Evolutionary conservation across 495 filamentous ascomycete genomes (phyloP), one percentile per base, ranked within the genome.

Genomic region (Annulohypoxylon maeteangense): DNA sequence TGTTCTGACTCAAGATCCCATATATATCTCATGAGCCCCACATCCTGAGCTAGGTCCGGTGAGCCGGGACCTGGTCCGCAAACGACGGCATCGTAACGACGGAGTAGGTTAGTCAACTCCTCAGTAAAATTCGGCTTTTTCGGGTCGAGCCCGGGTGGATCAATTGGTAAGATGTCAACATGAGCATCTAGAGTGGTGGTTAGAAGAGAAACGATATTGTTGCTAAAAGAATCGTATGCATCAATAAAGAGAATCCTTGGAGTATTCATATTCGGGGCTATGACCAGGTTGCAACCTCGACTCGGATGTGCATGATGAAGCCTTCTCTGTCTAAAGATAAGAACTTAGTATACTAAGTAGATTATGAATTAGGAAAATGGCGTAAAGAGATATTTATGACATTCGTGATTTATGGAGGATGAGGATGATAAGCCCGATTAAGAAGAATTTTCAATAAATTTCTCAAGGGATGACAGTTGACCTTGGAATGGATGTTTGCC

Each of bases 161-260:
- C 92, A 70, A 94, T 94, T 61, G 87, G 88, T 65, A 96, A 84
- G 11, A 90, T 85, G 6, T 87, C 88, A 51, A 97, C 90, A 22
- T 88, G 81, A 25, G 86, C 92, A 53, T 81, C 78, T 8, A 93
- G 81, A 14, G 83, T 82, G 7, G 90, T 87, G 67, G 89, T 83
- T 16, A 98, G 85, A 70, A 95, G 88, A 14, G 90, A 85, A 47
- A 94, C 87, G 65, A 98, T 94, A 82, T 97, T 98, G 81, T 97
- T 92, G 45, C 94, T 90, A 82, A 97, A 98, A 58, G 94, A 97
- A 80, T 98, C 95, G 75, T 97, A 96, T 57, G 94, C 93, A 76
- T 99, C 95, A 45, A 99, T 80, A 78, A 95, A 94, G 47, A 99
- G 88, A 57, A 98, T 88, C 48, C 81, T 86, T 42, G 75, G 78